phyloP scores from a whole-genome alignment of 169 alveolate genomes.

The Babesia sp. region DNA sequence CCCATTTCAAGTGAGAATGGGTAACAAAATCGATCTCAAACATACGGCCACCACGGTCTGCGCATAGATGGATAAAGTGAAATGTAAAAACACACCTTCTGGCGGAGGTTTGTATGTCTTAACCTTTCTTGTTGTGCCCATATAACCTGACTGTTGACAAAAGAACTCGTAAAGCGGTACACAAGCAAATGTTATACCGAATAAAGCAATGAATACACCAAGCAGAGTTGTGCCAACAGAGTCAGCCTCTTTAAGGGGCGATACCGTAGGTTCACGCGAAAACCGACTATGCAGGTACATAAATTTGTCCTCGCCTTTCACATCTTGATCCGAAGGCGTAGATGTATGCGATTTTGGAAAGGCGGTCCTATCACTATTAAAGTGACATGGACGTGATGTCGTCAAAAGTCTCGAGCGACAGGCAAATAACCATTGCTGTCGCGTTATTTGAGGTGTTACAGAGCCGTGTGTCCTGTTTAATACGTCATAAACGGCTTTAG shows the following conservation, averaged over 20 bases:
- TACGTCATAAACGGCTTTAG: neutral
- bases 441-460: neutral
- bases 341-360: constrained; percentile 7
- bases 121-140: constrained; percentile 66
- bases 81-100: constrained; percentile 39
- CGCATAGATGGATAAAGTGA: constrained; percentile 7
- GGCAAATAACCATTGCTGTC: neutral
- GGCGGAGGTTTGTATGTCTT: constrained; percentile 61
- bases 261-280: neutral
- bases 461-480: neutral
- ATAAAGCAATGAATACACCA: constrained; percentile 63
- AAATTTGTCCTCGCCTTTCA: neutral
- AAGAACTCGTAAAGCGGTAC: constrained; percentile 78
- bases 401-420: neutral
- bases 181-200: constrained; percentile 76
- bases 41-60: constrained; percentile 60
- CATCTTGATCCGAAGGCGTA: neutral
- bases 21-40: constrained; percentile 76
- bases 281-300: constrained; percentile 15
- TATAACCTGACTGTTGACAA: constrained; percentile 78
- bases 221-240: constrained; percentile 16
- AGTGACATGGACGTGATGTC: neutral
- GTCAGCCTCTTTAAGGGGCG: constrained; percentile 28
- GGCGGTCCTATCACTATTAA: neutral
- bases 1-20: constrained; percentile 83